A percentile compares a stretch with the other conserved stretches of the same genome.
These are phyloP conservation scores for Dryadomyces quercivorus DNA, from an alignment of 2,329 filamentous ascomycete species.

Conservation along the genomic window DNA sequence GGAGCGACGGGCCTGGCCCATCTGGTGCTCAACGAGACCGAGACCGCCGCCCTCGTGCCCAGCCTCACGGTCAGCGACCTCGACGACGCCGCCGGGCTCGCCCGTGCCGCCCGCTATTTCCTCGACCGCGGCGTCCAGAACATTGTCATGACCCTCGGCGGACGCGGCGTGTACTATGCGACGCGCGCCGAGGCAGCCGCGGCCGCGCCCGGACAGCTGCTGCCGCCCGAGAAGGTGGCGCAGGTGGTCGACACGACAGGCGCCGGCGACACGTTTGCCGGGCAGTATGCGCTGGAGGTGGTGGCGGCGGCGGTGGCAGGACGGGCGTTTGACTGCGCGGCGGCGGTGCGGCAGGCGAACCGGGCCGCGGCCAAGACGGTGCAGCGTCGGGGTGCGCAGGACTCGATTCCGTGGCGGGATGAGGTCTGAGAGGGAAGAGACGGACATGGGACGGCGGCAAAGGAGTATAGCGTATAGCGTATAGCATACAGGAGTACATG, in stretches of 20 bases:
- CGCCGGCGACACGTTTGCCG: conserved; percentile 89
- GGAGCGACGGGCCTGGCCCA: conserved; percentile 38
- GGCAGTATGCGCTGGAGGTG: conserved; percentile 67
- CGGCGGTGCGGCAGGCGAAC: conserved; percentile 49
- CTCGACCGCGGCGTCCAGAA: conserved; percentile 55
- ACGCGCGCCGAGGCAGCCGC: conserved; percentile 24
- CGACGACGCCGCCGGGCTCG: conserved; percentile 20
- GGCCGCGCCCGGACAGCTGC: conserved; percentile 28
- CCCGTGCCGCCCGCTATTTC: conserved; percentile 36
- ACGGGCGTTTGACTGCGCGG: conserved; percentile 38
- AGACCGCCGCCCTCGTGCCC: conserved; percentile 52
- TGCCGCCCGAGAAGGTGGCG: conserved; percentile 53
- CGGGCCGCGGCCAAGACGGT: conserved; percentile 54
- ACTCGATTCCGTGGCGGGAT: conserved; percentile 53
- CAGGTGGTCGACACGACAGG: conserved; percentile 84
- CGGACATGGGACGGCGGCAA: neutral
- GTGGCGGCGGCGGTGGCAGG: conserved; percentile 30
- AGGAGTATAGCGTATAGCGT: neutral
- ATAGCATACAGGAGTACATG: neutral
- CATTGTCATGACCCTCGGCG: conserved; percentile 75
- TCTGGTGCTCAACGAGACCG: conserved; percentile 63
- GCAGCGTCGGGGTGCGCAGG: conserved; percentile 51
- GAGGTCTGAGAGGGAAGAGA: conserved; percentile 19
- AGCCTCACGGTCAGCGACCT: conserved; percentile 23
- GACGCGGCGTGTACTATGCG: conserved; percentile 61